Base-by-base conservation (phyloP, 2,329 filamentous ascomycete species). In the Pyricularia sp. region DNA sequence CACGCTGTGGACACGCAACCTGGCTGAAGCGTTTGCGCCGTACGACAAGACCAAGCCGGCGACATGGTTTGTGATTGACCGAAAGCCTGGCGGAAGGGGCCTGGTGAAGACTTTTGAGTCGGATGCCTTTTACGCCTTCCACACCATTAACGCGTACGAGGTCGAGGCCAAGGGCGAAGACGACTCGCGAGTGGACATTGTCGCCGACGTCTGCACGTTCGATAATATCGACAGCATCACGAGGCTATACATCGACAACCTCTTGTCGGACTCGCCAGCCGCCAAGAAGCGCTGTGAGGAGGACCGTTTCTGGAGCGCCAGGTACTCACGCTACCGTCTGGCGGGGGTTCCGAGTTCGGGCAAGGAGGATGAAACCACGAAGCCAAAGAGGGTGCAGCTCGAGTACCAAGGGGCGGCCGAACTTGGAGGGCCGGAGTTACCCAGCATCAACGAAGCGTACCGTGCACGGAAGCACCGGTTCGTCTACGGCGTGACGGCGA, bases 61-160 rank as follows among this genome's bases (percentile, higher is more conserved):
- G 8, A 78, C 68, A 5, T 87, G 84, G 83, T 82, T 83, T 68
- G 79, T 86, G 7, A 71, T 86, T 33, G 83, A 86, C 67, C 81
- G 84, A 2, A 30, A 33, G 13, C 63, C 31, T 76, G 68, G 63
- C 62, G 49, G 59, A 78, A 75, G 75, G 66, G 83, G 83, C 0
- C 70, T 86, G 1, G 73, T 86, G 19, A 80, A 80, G 30, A 81
- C 75, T 1, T 85, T 82, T 69, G 75, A 80, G 60, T 79, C 78
- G 61, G 74, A 78, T 2, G 73, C 81, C 0, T 84, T 86, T 69
- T 86, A 84, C 73, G 78, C 75, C 67, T 86, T 86, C 70, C 84
- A 87, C 72, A 80, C 78, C 2, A 75, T 84, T 71, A 86, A 86
- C 65, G 81, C 83, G 0, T 85, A 79, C 75, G 81, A 85, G 69